Evolutionary conservation across 768 basidiomycete genomes (phyloP), one percentile per base, ranked within the genome.

Genomic region (Amylocystis lapponica): DNA sequence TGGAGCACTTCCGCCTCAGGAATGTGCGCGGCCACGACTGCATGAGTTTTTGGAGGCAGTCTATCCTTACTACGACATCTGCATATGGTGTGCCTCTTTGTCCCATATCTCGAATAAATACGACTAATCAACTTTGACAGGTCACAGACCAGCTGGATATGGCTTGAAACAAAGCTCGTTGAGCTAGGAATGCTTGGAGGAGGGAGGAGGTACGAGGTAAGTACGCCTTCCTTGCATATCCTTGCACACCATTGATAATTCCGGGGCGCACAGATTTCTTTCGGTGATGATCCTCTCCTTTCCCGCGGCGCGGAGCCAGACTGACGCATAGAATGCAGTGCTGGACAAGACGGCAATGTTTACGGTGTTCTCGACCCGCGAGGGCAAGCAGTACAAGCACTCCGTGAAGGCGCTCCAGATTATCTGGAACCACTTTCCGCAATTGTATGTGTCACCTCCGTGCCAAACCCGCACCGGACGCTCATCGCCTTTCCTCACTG

Each of bases 291-390:
- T 21, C 25, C n/a, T 35, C 9, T 30, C 19, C 32, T 32, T n/a
- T 40, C 20, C 9, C 29, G 8, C 10, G 6, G 22, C 6, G 26
- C 19, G 27, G 10, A 21, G 17, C 19, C 22, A 26, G n/a, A 20
- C 20, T 45, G 5, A 36, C 29, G 13, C 16, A 55, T 42, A 37
- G 31, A 40, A 11, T 39, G 50, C 60, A 79, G 89, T 92, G 0
- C 70, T 92, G 19, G 92, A 95, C 69, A 85, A 89, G 59, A 85
- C 79, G 1, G 78, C 76, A 46, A 95, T 94, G 91, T 94, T 92
- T 62, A 83, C 81, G 4, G 85, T 93, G 2, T 91, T 90, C 61
- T 77, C 79, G 1, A 77, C 78, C 52, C 70, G 81, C 22, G 79
- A 87, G 41, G 81, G 75, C 4, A 80, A 87, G 57, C 74, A 81